Conservation (phyloP, 495 filamentous ascomycete species). For the Tuber brumale region DNA sequence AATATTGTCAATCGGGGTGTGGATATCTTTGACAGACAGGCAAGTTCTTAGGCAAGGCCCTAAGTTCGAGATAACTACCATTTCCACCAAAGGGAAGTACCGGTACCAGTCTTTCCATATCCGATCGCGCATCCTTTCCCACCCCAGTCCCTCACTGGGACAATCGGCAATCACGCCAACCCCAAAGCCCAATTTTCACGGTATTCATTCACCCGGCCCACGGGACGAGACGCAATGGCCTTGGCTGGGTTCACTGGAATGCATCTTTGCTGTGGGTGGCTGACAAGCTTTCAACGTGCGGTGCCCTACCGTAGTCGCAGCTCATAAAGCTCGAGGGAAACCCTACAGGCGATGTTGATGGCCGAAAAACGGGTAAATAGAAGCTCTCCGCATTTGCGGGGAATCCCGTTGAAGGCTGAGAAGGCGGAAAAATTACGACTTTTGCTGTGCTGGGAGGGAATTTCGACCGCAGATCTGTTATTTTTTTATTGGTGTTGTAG, state of each 20-base stretch:
- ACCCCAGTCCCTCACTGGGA: neutral
- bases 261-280: neutral
- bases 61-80: neutral
- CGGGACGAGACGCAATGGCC: neutral
- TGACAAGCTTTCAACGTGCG: neutral
- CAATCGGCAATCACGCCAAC: slow-evolving; percentile 7
- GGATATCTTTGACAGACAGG: neutral
- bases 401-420: neutral
- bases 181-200: slow-evolving; percentile 13
- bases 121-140: neutral
- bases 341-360: neutral
- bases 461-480: neutral
- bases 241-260: neutral
- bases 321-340: neutral
- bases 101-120: slow-evolving; percentile 17
- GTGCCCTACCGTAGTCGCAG: neutral
- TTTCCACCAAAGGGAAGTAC: neutral
- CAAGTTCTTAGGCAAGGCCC: neutral
- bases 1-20: neutral
- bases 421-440: neutral
- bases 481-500: neutral
- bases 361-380: neutral
- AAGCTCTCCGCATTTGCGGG: neutral
- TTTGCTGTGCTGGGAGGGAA: neutral
- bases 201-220: slow-evolving; percentile 17